Evolutionary conservation across 2,329 filamentous ascomycete species (phyloP).

Genomic region (Gaeumannomyces tritici): DNA sequence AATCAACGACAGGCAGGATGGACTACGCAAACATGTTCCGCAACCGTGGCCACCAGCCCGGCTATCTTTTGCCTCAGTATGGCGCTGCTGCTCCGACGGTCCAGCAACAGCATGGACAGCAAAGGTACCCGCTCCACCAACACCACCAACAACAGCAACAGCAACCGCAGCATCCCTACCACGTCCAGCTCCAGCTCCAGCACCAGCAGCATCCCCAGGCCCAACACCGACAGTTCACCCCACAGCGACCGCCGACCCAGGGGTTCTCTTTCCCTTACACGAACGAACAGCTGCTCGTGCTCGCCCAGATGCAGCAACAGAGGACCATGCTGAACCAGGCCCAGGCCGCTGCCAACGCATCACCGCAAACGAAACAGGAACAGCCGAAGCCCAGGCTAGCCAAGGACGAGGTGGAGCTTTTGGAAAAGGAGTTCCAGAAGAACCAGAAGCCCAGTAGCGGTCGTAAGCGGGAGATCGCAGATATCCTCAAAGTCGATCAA

Average conservation of each 20-base stretch:
- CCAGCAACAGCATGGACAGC: constrained; percentile 1
- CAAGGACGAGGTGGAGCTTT: constrained; percentile 48
- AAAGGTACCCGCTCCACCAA: background rate
- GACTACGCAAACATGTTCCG: constrained; percentile 5
- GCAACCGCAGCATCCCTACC: background rate
- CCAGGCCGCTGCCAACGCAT: constrained; percentile 11
- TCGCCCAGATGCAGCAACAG: constrained; percentile 10
- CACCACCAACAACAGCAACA: background rate
- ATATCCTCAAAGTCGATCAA: constrained; percentile 52
- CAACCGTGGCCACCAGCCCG: constrained; percentile 3
- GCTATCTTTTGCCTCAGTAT: constrained; percentile 3
- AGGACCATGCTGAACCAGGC: constrained; percentile 12
- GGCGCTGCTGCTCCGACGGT: background rate
- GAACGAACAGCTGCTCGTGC: constrained; percentile 8
- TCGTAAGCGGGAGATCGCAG: constrained; percentile 50
- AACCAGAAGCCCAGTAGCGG: constrained; percentile 56
- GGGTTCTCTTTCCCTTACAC: constrained; percentile 6
- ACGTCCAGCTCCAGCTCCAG: background rate
- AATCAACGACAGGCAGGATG: background rate
- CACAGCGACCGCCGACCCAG: background rate
- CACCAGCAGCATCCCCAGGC: constrained; percentile 1
- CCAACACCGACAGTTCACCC: background rate
- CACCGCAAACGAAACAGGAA: constrained; percentile 20
- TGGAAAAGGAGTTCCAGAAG: constrained; percentile 53
- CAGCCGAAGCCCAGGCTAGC: constrained; percentile 44